phyloP scores from a whole-genome alignment of 2,329 filamentous ascomycete species.

The Periconia sp. region DNA sequence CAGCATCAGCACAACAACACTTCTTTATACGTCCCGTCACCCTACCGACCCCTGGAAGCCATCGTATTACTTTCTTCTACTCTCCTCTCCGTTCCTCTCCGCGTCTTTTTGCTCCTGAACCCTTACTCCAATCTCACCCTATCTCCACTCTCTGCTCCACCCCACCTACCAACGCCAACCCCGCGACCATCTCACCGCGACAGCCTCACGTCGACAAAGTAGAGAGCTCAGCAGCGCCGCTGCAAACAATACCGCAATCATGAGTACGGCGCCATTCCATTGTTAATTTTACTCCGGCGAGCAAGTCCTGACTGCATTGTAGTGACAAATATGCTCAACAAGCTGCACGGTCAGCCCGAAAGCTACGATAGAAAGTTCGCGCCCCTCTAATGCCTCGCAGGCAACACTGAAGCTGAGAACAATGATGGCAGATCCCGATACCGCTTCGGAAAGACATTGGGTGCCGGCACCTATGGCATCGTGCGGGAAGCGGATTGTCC shows the following conservation, averaged over 20 bases:
- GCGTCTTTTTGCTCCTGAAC: not conserved
- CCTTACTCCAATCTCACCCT: not conserved
- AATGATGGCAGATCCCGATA: slow-evolving; percentile 70
- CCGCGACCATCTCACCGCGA: not conserved
- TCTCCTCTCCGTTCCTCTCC: not conserved
- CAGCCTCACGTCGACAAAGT: not conserved
- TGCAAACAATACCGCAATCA: slow-evolving; percentile 30
- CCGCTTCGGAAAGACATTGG: slow-evolving; percentile 87
- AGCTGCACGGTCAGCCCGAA: slow-evolving; percentile 93
- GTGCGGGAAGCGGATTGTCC: slow-evolving; percentile 90
- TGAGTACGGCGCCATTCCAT: slow-evolving; percentile 34
- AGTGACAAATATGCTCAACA: slow-evolving; percentile 92
- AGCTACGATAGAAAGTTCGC: slow-evolving; percentile 97
- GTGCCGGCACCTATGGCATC: slow-evolving; percentile 97
- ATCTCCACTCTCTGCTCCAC: slow-evolving; percentile 1
- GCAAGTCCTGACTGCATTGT: slow-evolving; percentile 19
- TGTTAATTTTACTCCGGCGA: slow-evolving; percentile 3
- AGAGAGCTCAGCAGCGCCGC: slow-evolving; percentile 30
- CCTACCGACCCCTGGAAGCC: not conserved
- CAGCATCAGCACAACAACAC: not conserved
- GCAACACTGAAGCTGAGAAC: slow-evolving; percentile 30
- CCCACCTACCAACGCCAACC: not conserved
- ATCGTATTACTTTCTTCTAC: not conserved
- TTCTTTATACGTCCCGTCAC: not conserved
- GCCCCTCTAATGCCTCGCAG: slow-evolving; percentile 23